Evolutionary conservation across 495 filamentous ascomycete species (phyloP), one percentile per base, ranked within the genome.

Genomic region (Penicillium ochrochloron): DNA sequence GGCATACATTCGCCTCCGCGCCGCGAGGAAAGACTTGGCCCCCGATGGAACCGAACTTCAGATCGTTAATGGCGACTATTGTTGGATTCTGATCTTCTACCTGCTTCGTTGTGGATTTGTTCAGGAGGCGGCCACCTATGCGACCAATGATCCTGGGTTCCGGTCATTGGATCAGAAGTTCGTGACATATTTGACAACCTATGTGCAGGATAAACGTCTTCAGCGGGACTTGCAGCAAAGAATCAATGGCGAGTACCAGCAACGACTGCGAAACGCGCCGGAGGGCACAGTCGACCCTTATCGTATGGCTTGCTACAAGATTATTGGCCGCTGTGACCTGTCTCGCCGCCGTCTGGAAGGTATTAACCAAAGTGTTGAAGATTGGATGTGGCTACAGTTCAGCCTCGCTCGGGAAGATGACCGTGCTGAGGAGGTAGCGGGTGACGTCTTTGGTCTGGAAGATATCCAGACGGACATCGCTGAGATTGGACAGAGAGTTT

Each of bases 381-480:
- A 98, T 73, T 98, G 93, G 92, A 88, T 96, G 75, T 99, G 95
- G 95, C 78, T 99, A 61, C 95, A 98, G 73, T 92, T 98, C 75
- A 90, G 86, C 67, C 88, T 99, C 48, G 93, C 94, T 17, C 83
- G 96, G 59, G 95, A 99, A 71, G 88, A 90, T 59, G 92, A 92
- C 69, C 87, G 90, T 58, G 84, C 87, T 11, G 88, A 92, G 57
- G 94, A 97, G 71, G 86, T 90, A 56, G 92, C 94, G 14, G 89
- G 89, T 53, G 94, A 98, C 71, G 86, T 91, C 14, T 97, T 96
- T 75, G 93, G 92, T 19, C 83, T 99, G 14, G 86, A 89, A 57
- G 92, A 97, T 68, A 86, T 97, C 12, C 91, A 93, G 73, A 82
- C 85, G n/a, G 91, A 87, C 57, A 90, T 98, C 54, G 80, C 83